Conservation (phyloP, 2,329 filamentous ascomycete genomes). For the Parafenestella ontariensis region DNA sequence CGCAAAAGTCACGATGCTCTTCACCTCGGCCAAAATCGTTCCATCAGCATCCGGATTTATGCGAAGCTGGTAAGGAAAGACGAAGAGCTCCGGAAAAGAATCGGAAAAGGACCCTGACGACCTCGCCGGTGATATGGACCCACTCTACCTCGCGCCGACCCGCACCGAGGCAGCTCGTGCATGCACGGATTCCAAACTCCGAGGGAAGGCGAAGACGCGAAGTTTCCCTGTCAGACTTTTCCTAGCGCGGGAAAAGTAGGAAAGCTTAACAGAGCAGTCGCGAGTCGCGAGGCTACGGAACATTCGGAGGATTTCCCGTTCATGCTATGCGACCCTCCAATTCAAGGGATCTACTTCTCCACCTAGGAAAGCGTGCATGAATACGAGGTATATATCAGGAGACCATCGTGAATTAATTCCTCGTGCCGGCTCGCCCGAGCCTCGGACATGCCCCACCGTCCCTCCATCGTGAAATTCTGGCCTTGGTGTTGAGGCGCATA, state of each 20-base stretch:
- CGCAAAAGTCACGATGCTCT: background rate
- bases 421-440: slow-evolving; percentile 4
- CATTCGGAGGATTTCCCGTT: background rate
- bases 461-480: slow-evolving; percentile 3
- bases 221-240: background rate
- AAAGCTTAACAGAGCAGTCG: background rate
- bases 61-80: background rate
- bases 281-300: too few species aligned
- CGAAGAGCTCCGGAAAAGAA: background rate
- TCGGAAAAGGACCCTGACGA: background rate
- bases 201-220: background rate
- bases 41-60: background rate
- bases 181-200: background rate
- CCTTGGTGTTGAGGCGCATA: slow-evolving; percentile 7
- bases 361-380: background rate
- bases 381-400: background rate
- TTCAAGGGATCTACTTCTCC: background rate
- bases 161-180: slow-evolving; percentile 7
- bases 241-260: background rate
- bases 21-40: background rate
- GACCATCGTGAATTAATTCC: background rate
- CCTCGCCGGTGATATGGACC: slow-evolving; percentile 2
- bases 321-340: too few species aligned
- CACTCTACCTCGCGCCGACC: slow-evolving; percentile 8
- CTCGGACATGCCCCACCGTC: slow-evolving; percentile 1